Conservation (phyloP, 2,329 filamentous ascomycete genomes). For the Pseudocercospora ulei region DNA sequence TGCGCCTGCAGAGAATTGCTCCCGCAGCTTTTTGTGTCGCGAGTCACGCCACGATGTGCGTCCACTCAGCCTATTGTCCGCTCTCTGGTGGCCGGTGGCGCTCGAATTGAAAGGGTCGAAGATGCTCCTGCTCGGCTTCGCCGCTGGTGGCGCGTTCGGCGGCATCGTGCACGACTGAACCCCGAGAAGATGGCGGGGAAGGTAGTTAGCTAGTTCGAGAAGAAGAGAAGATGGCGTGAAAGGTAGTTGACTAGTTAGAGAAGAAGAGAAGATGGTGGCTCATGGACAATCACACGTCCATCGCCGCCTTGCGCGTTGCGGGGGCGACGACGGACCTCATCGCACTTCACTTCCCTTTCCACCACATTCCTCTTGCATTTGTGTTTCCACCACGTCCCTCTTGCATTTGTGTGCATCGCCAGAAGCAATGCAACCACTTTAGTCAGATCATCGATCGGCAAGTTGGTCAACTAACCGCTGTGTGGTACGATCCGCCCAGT, state of each 20-base stretch:
- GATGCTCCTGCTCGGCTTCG: constrained; percentile 26
- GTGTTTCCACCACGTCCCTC: no score
- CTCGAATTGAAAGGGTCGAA: constrained; percentile 77
- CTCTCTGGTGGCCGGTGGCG: constrained; percentile 71
- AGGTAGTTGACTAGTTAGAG: not conserved
- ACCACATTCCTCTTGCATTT: not conserved
- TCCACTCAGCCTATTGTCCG: constrained; percentile 55
- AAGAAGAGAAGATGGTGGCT: no score
- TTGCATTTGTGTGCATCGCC: not conserved
- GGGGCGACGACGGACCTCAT: constrained; percentile 2
- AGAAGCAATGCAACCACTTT: constrained; percentile 5
- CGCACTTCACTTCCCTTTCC: not conserved
- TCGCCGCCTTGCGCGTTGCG: constrained; percentile 2
- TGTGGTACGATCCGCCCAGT: no score
- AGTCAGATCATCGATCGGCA: no score
- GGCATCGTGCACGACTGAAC: constrained; percentile 19
- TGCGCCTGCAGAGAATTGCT: constrained; percentile 55
- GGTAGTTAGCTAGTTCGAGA: not conserved
- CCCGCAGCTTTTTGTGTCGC: constrained; percentile 57
- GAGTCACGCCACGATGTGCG: constrained; percentile 62
- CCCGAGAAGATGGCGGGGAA: no score
- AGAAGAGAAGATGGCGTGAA: not conserved
- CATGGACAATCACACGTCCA: constrained; percentile 7
- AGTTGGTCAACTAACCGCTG: no score
- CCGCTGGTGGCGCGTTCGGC: constrained; percentile 23